Base-by-base conservation (phyloP, 371 early-diverging fungal genomes). In the Furculomyces boomerangus region DNA sequence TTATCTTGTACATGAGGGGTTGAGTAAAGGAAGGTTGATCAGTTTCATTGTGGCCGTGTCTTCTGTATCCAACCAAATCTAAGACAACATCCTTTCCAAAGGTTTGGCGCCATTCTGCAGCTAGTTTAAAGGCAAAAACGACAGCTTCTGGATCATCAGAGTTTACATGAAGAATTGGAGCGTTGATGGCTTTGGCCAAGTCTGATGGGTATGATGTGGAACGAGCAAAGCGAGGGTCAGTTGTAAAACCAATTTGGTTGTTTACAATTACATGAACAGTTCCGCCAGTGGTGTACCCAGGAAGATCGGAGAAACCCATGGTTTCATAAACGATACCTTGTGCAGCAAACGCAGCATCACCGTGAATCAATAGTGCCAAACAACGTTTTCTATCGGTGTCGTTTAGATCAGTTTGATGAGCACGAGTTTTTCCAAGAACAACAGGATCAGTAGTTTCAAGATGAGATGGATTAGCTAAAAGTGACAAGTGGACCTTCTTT, bases 11-110 rank as follows among this genome's bases (percentile, higher is more conserved):
- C 97, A 96, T 96, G 45, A 75, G 57, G 0, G 97, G 97, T 62
- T 96, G 97, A 0, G 97, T 96, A 63, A 89, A 95, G 24, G 87
- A 86, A 30, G 97, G 97, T 68, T 96, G 93, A 61, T 96, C 97
- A 10, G 94, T 68, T 67, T 96, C 97, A 59, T 96, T 96, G 70
- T 96, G 97, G 2, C 97, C 97, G 89, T 86, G 83, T 27, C 91
- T 80, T 46, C 97, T 81, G 73, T 90, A 96, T 22, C 85, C 82
- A 64, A 93, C 84, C 60, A 96, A 55, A 61, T 96, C 97, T 26
- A 96, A 65, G 26, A 96, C 84, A 40, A 94, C 81, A 66, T 86
- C 86, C 70, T 89, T 90, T 57, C 83, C 74, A 76, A 93, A 95
- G 65, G 80, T 80, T 64, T 86, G 76, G 50, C 96, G 79, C 70